Evolutionary conservation across 257 asterid species (phyloP), one percentile per base, ranked within the genome.

Genomic region (Solanum phureja): DNA sequence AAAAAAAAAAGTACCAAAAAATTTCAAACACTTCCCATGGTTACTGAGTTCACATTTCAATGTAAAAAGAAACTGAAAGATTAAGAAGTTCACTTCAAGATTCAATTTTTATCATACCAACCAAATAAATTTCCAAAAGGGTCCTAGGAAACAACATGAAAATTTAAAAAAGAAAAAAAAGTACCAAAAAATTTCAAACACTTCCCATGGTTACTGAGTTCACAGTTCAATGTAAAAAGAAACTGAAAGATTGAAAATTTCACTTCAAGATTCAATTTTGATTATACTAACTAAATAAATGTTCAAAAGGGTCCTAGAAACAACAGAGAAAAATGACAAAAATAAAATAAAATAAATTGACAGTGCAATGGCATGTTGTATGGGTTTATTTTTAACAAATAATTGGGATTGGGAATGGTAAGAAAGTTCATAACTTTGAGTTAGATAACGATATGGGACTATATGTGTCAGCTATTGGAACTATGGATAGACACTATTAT

Each of bases 241-340:
- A 24, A 87, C 9, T 8, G 7, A 31, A 37, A 29, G 27, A 82
- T 24, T 71, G 23, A 77, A 52, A 68, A 64, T 83, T 75, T 72
- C 58, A 52, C 37, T 38, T 56, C 76, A 86, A 87, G 87, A 87
- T 87, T 69, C 58, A 83, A 83, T 82, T 83, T 88, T 75, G 68
- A 40, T 31, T 35, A 75, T 68, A 29, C 24, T 76, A 75, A 76
- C 87, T 23, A 13, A 42, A 58, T 64, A 14, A 74, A 87, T 58
- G 40, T 58, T 86, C 82, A 83, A 89, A 88, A 77, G 85, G 85
- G 84, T 91, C 79, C 83, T 56, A 24, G 66, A 29, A 79, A 44
- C 38, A 44, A 44, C 64, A 79, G 3, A 23, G 23, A n/a, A n/a
- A 77, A 76, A 23, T 60, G 69, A 23, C 69, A 8, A 62, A 77